Evolutionary conservation across 176 grass and related monocot genomes (phyloP), one percentile per base, ranked within the genome.

Genomic region (Luzula sylvatica): DNA sequence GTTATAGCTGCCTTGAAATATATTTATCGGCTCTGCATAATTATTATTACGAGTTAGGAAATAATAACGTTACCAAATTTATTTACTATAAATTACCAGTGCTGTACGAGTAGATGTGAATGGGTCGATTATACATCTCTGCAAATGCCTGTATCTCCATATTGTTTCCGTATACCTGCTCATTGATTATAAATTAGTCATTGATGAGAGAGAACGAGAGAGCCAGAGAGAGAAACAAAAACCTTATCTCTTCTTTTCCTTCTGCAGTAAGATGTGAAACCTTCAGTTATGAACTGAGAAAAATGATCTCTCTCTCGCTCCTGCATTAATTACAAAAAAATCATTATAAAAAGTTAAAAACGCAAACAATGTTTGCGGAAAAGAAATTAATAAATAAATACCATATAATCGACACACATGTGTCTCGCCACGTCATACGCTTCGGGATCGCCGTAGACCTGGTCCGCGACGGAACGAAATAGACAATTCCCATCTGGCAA

Each of bases 171-270:
- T 99, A 99, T 42, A 99, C 93, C 93, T 98, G 29, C 29, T 47
- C 20, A 64, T n/a, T 48, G 40, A 38, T 23, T 20, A 38, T 21
- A 25, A 59, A 20, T 42, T 1, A 18, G 42, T 17, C 1, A 5
- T 11, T 42, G 30, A 56, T 38, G 27, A n/a, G 14, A 53, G 50
- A 53, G 50, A 53, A 15, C 26, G 55, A 38, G 16, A 27, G 20
- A 38, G 24, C 23, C 13, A 40, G 39, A 53, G 18, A 18, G 26
- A 56, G 52, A 23, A 45, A 53, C 56, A 27, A 41, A 50, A 71
- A 98, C 93, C 93, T 99, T 99, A 62, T 99, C 93, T 72, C 78
- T 78, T 72, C 93, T 92, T 83, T 99, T 99, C 72, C 93, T 87
- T 60, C 77, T 99, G 70, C 86, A 99, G 58, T 99, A 99, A 53